Base-by-base conservation (phyloP, 306 rosid species). In the Luffa acutangula region DNA sequence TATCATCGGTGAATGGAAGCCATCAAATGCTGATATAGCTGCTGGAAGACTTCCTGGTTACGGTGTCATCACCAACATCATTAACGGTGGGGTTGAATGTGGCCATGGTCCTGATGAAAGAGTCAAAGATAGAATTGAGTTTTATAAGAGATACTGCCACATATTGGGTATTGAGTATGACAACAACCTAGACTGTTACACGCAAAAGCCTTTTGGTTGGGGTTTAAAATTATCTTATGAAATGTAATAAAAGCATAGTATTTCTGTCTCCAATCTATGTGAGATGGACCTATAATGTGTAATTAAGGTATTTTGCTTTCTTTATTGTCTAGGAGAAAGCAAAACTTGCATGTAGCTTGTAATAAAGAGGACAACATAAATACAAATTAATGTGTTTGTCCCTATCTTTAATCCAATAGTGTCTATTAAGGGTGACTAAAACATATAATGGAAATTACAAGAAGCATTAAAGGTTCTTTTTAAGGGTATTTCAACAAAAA, bases 1-100 rank as follows among this genome's bases (percentile, higher is more conserved):
- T 31, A 88, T 91, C 70, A 78, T 52, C 0, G 85, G 86, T 3
- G 73, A 0, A 58, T 91, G 96, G 96, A 84, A 41, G 0, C 91
- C 92, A 0, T 72, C 93, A 1, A 33, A 1, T 14, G 87, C 81
- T 1, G 96, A 91, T 65, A 9, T 3, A 76, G 31, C 72, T 0
- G 83, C 81, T 0, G 80, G 81, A 49, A 36, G 85, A 34, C 25
- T 59, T 17, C 33, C 81, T 0, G 87, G 87, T 2, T 85, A 81
- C 15, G 87, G 83, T 20, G 45, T 60, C 36, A 58, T 15, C 63
- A 83, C 89, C 11, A 86, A 83, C 76, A 83, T 86, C 83, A 86
- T 86, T 71, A 83, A 83, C 25, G 89, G 87, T 9, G 89, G 85
- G 3, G 77, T 78, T n/a, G 85, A 81, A 71, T 86, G 89, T 15